Conservation (phyloP, 139 green algal species). For the Ettlia oleoabundans region DNA sequence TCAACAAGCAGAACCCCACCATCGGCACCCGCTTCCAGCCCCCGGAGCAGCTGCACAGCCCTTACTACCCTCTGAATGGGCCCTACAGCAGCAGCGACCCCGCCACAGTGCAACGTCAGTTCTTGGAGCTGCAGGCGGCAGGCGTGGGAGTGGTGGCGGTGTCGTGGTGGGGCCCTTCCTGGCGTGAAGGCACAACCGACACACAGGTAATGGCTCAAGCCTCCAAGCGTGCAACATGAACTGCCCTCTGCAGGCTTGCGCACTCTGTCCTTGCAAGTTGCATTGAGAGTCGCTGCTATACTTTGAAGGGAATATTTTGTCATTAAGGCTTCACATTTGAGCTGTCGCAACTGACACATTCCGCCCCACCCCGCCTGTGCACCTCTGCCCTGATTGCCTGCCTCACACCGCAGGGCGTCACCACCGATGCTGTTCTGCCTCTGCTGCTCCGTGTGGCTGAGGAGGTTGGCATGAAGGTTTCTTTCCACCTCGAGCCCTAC, state of each 20-base stretch:
- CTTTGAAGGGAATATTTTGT: too few relatives aligned
- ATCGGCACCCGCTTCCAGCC: slow-evolving; percentile 7
- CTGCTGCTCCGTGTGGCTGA: neutral
- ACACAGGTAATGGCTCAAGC: slow-evolving; percentile 14
- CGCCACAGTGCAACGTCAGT: neutral
- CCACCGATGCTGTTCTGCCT: neutral
- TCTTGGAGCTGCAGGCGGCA: neutral
- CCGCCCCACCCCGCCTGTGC: too few relatives aligned
- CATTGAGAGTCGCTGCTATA: too few relatives aligned
- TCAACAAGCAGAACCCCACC: neutral
- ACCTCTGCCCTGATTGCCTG: neutral
- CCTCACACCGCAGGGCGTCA: neutral
- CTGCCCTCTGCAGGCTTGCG: too few relatives aligned
- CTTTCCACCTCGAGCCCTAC: slow-evolving; percentile 24
- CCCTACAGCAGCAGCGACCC: slow-evolving; percentile 3
- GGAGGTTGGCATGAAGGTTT: neutral
- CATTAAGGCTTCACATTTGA: too few relatives aligned
- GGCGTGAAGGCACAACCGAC: slow-evolving; percentile 6
- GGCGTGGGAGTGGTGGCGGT: slow-evolving; percentile 5
- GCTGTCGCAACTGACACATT: neutral
- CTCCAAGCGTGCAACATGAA: too few relatives aligned
- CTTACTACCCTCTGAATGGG: slow-evolving; percentile 8
- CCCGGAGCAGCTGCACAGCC: neutral
- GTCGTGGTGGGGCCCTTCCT: slow-evolving; percentile 7
- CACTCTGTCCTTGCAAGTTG: too few relatives aligned